phyloP scores from a whole-genome alignment of 1,139 yeast species.

The Blastobotrys malaysiensis region DNA sequence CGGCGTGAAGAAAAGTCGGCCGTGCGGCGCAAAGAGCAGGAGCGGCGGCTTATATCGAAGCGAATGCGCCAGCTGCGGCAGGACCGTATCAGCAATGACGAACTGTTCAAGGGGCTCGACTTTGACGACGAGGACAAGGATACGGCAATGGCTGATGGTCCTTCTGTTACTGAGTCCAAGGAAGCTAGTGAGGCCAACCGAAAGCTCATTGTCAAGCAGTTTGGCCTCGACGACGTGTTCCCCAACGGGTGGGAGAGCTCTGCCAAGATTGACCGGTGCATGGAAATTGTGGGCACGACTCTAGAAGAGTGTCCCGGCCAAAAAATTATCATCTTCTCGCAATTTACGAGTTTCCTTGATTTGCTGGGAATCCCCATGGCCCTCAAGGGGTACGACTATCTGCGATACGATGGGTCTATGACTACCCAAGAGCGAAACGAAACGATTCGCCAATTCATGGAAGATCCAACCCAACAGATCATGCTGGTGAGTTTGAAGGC shows the following conservation, averaged over 20 bases:
- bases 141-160: slow-evolving; percentile 11
- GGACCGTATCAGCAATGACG: background rate
- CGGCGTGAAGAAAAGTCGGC: slow-evolving; percentile 13
- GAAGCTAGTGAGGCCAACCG: background rate
- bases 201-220: slow-evolving; percentile 20
- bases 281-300: slow-evolving; percentile 43
- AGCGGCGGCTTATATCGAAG: slow-evolving; percentile 3
- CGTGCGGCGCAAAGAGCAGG: slow-evolving; percentile 1
- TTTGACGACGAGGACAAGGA: slow-evolving; percentile 9
- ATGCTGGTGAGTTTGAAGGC: slow-evolving; percentile 77
- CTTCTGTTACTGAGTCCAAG: slow-evolving; percentile 7
- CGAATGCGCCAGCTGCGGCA: slow-evolving; percentile 2
- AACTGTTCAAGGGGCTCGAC: slow-evolving; percentile 6
- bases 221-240: slow-evolving; percentile 26
- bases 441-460: slow-evolving; percentile 59
- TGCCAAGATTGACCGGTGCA: slow-evolving; percentile 46
- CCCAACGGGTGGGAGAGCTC: slow-evolving; percentile 33
- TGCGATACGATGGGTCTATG: slow-evolving; percentile 84
- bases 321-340: slow-evolving; percentile 75
- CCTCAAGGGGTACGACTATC: slow-evolving; percentile 42
- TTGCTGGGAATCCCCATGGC: slow-evolving; percentile 55
- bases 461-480: slow-evolving; percentile 46
- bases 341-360: slow-evolving; percentile 75
- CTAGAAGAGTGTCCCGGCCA: slow-evolving; percentile 45
- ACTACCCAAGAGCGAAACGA: slow-evolving; percentile 56